These are phyloP conservation scores for Corchorus capsularis DNA, from an alignment of 345 rosid genomes.

Conservation along the genomic window DNA sequence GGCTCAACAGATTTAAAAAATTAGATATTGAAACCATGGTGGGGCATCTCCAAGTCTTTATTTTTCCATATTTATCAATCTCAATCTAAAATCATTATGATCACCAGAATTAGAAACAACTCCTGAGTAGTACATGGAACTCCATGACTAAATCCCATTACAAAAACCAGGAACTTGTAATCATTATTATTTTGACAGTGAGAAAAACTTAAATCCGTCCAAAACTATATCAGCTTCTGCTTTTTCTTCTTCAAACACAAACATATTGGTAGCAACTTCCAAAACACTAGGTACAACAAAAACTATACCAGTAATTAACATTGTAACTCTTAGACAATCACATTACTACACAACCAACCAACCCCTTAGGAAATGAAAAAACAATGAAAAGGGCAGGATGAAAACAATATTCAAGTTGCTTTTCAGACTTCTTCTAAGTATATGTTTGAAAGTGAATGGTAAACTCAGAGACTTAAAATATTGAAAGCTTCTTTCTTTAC, in stretches of 20 bases:
- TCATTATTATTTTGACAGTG: not conserved
- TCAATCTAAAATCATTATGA: not conserved
- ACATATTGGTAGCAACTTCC: not conserved
- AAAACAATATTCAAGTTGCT: too few species aligned
- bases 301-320: not conserved
- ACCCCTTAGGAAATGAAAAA: too few species aligned
- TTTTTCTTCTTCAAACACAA: not conserved
- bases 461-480: too few species aligned
- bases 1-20: not conserved
- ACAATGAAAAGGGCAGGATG: too few species aligned
- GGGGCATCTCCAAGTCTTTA: not conserved
- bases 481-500: too few species aligned
- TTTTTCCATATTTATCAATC: conserved; percentile 1
- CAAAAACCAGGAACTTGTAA: not conserved
- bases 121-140: not conserved
- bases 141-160: not conserved
- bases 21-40: not conserved
- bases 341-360: too few species aligned
- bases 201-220: not conserved
- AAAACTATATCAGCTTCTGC: not conserved
- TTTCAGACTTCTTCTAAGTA: too few species aligned
- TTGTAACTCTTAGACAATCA: too few species aligned
- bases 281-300: not conserved
- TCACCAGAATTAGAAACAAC: not conserved
- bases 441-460: too few species aligned